Percentiles rank a stretch among this genome's conserved stretches.
Evolutionary conservation across 2,329 filamentous ascomycete species (phyloP).

Genomic region (Penicillium griseofulvum): DNA sequence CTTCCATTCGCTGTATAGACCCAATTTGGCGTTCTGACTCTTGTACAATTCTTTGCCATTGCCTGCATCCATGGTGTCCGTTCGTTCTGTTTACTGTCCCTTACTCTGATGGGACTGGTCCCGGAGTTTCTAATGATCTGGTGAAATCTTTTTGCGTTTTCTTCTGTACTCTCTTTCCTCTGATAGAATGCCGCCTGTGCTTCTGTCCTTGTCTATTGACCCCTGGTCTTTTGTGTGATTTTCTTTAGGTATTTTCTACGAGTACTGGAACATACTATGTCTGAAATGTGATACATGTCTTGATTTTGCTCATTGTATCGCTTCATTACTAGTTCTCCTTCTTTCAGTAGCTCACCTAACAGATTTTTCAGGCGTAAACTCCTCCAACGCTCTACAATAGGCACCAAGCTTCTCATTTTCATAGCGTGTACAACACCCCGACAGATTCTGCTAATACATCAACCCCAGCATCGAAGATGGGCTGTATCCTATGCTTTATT

Average conservation of each 20-base stretch:
- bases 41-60: conserved; percentile 22
- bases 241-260: background rate
- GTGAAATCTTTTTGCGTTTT: conserved; percentile 20
- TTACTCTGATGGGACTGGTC: conserved; percentile 15
- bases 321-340: background rate
- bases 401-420: too few relatives aligned
- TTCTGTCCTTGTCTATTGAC: conserved; percentile 8
- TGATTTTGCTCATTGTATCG: background rate
- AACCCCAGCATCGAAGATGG: too few relatives aligned
- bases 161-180: conserved; percentile 10
- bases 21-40: conserved; percentile 22
- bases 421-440: too few relatives aligned
- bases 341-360: background rate
- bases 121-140: conserved; percentile 23
- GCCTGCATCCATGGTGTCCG: conserved; percentile 25
- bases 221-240: background rate
- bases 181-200: conserved; percentile 5
- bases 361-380: background rate
- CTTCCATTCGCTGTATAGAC: conserved; percentile 32
- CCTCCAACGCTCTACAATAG: background rate
- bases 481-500: too few relatives aligned
- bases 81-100: conserved; percentile 10
- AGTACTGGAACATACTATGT: conserved; percentile 9
- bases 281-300: conserved; percentile 4
- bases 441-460: too few relatives aligned